Evolutionary conservation across 345 rosid genomes (phyloP).

Genomic region (Gossypium herbaceum): DNA sequence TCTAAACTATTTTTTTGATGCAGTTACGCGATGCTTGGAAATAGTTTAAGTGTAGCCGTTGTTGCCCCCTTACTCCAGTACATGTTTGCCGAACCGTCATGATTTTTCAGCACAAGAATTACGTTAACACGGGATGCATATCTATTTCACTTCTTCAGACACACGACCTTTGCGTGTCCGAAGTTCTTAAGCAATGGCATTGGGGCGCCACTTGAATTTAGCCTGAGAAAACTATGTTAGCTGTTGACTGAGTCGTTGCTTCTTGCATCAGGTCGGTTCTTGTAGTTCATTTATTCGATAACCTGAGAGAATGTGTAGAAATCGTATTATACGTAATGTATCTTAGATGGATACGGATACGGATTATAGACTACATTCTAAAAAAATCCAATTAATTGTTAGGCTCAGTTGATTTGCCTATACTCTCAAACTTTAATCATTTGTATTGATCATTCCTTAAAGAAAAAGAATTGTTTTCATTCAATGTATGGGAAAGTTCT

Average conservation of each 20-base stretch:
- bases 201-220: not conserved
- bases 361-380: not conserved
- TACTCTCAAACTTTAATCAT: no score
- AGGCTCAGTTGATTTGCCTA: not conserved
- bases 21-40: constrained; percentile 92
- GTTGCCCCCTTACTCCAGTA: constrained; percentile 77
- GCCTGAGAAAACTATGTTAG: not conserved
- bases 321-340: not conserved
- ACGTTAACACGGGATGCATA: not conserved
- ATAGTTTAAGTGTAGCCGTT: constrained; percentile 86
- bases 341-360: not conserved
- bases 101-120: constrained; percentile 22
- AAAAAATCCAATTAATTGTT: not conserved
- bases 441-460: not conserved
- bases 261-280: not conserved
- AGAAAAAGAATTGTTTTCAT: not conserved
- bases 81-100: constrained; percentile 46
- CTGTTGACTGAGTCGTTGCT: not conserved
- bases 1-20: constrained; percentile 15
- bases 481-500: not conserved
- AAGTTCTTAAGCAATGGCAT: not conserved
- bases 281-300: not conserved
- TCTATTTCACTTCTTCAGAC: not conserved
- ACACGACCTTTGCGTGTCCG: not conserved
- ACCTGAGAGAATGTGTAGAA: not conserved